A percentile compares a stretch with the other conserved stretches of the same genome.
Evolutionary conservation across 805 yeast genomes (phyloP).

Genomic region (Myxozyma mucilagina): DNA sequence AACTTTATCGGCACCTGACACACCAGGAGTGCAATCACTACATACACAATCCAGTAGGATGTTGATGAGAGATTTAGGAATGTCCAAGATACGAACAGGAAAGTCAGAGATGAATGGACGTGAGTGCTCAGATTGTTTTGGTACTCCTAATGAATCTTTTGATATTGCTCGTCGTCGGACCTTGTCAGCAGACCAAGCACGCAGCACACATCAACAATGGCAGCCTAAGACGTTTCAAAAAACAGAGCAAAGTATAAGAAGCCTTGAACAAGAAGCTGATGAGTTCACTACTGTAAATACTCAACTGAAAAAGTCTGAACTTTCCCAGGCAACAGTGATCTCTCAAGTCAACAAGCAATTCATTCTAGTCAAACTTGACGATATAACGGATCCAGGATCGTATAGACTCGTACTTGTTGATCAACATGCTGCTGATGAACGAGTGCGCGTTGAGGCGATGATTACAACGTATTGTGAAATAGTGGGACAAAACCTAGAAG

Average conservation of each 20-base stretch:
- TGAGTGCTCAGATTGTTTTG: not conserved
- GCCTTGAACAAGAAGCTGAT: not conserved
- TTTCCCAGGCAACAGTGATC: slow-evolving; percentile 27
- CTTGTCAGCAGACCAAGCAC: not conserved
- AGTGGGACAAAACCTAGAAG: not conserved
- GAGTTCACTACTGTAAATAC: not conserved
- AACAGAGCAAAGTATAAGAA: slow-evolving; percentile 8
- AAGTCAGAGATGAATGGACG: not conserved
- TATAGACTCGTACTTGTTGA: slow-evolving; percentile 53
- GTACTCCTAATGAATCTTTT: not conserved
- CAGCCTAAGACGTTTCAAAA: slow-evolving; percentile 1
- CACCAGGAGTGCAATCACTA: not conserved
- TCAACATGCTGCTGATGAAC: slow-evolving; percentile 85
- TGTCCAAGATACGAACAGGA: slow-evolving; percentile 5
- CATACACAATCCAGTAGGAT: not conserved
- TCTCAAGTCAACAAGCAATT: slow-evolving; percentile 65
- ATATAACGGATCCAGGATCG: slow-evolving; percentile 10
- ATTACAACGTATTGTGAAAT: slow-evolving; percentile 44
- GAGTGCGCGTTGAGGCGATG: slow-evolving; percentile 59
- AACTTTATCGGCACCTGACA: not conserved
- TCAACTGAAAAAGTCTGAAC: not conserved
- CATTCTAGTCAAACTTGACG: slow-evolving; percentile 48
- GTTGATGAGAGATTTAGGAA: not conserved
- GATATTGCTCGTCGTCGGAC: not conserved
- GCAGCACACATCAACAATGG: not conserved